Base-by-base conservation (phyloP, 2,329 filamentous ascomycete genomes). In the Taxawa tesnikishii region DNA sequence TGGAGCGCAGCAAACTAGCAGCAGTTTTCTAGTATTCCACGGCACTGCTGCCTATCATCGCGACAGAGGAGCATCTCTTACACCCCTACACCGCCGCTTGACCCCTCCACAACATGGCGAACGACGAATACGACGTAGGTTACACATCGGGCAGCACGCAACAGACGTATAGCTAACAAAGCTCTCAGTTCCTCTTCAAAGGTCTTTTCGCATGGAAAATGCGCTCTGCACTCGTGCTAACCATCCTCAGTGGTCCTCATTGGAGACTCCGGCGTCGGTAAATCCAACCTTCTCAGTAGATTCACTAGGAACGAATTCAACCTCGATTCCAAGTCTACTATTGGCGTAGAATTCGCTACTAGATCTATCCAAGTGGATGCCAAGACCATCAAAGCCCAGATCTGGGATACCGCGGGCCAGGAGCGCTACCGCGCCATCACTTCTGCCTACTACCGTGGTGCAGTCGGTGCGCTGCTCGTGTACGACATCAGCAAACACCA, bases 291-390 rank as follows among this genome's bases (percentile, higher is more conserved):
- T 51, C 73, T 98, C 67, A 94, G 87, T 67, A 83, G 92, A 65
- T 98, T 98, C 75, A 96, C 90, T 51, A 85, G 90, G 59, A 96
- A 98, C 64, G 90, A 98, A 67, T 98, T 98, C 80, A 96, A 96
- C 67, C 75, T 96, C 46, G 90, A 98, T 67, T 93, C 88, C 61
- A 96, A 98, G 76, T 96, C 90, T 43, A 98, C 90, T 50, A 98
- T 98, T 65, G 90, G 90, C 53, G 90, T 98, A 61, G 90, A 98
- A 67, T 98, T 98, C 60, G 90, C 92, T 51, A 98, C 90, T 49
- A 79, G 90, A 44, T 94, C 85, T 47, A 98, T 98, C 59, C 88
- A 96, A 65, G 90, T 98, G 54, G 90, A 98, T 65, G 82, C 83
- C 56, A 98, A 98, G 75, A 98, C 90, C 43, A 98, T 98, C 77